Evolutionary conservation across 768 basidiomycete species (phyloP).

Genomic region (Russula abietina): DNA sequence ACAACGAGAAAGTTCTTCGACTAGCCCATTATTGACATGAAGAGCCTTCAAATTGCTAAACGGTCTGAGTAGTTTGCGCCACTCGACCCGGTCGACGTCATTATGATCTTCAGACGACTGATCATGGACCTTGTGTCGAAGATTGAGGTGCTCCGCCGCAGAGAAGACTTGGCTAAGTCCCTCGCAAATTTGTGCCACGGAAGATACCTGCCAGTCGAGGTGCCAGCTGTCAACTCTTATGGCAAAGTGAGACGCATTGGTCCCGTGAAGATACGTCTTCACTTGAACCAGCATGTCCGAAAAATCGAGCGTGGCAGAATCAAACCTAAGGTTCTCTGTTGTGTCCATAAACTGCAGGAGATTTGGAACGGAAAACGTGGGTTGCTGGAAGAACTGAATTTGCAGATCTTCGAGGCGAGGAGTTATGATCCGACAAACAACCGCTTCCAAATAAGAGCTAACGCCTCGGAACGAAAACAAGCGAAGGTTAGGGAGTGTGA

Average conservation of each 20-base stretch:
- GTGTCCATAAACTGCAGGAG: neutral
- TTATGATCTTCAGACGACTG: neutral
- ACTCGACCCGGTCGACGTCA: neutral
- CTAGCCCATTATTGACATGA: neutral
- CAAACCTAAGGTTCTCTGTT: neutral
- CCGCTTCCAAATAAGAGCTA: neutral
- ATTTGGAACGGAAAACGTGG: neutral
- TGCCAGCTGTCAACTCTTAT: too few species aligned
- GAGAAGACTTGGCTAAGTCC: constrained; percentile 1
- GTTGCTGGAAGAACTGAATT: neutral
- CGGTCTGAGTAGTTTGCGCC: neutral
- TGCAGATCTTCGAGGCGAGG: neutral
- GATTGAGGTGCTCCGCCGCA: neutral
- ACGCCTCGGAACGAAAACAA: neutral
- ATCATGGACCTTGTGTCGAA: neutral
- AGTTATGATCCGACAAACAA: neutral
- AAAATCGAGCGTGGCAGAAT: too few species aligned
- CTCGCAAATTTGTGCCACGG: too few species aligned
- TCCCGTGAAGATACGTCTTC: too few species aligned
- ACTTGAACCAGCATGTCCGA: too few species aligned
- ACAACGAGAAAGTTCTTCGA: neutral
- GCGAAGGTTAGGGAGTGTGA: neutral
- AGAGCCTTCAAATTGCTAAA: neutral
- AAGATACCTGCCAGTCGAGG: too few species aligned
- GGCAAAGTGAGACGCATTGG: too few species aligned